Percentiles rank a stretch among this genome's conserved stretches.
Evolutionary conservation across 306 rosid genomes (phyloP).

Genomic region (Begonia loranthoides): DNA sequence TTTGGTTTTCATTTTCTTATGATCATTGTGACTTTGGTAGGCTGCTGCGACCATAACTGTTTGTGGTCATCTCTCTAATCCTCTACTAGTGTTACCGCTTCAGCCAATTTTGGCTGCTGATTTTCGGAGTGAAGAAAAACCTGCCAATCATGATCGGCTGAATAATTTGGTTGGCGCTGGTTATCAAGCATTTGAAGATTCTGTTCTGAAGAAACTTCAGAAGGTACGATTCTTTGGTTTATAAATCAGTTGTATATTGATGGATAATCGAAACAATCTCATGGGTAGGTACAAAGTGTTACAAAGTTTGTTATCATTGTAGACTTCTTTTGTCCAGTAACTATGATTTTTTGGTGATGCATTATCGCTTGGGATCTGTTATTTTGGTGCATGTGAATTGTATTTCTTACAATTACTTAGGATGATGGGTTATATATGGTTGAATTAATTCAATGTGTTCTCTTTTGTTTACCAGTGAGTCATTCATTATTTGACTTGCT

Average conservation of each 20-base stretch:
- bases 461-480: too few species aligned
- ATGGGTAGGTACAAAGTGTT: too few species aligned
- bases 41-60: slow-evolving; percentile 49
- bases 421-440: too few species aligned
- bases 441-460: too few species aligned
- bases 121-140: slow-evolving; percentile 22
- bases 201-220: slow-evolving; percentile 63
- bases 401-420: too few species aligned
- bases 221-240: slow-evolving; percentile 31
- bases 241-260: not conserved
- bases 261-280: not conserved
- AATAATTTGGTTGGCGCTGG: slow-evolving; percentile 61
- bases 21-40: slow-evolving; percentile 21
- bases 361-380: too few species aligned
- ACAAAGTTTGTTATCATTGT: too few species aligned
- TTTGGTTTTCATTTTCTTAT: slow-evolving; percentile 6
- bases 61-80: slow-evolving; percentile 66
- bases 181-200: slow-evolving; percentile 68
- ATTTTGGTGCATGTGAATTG: too few species aligned
- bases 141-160: slow-evolving; percentile 28
- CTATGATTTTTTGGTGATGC: too few species aligned
- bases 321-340: too few species aligned
- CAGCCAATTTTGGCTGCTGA: slow-evolving; percentile 36
- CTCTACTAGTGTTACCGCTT: slow-evolving; percentile 68
- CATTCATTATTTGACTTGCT: too few species aligned